A percentile compares a stretch with the other conserved stretches of the same genome.
phyloP scores from a whole-genome alignment of 1,284 basidiomycete genomes.

The Trametes polyzona region DNA sequence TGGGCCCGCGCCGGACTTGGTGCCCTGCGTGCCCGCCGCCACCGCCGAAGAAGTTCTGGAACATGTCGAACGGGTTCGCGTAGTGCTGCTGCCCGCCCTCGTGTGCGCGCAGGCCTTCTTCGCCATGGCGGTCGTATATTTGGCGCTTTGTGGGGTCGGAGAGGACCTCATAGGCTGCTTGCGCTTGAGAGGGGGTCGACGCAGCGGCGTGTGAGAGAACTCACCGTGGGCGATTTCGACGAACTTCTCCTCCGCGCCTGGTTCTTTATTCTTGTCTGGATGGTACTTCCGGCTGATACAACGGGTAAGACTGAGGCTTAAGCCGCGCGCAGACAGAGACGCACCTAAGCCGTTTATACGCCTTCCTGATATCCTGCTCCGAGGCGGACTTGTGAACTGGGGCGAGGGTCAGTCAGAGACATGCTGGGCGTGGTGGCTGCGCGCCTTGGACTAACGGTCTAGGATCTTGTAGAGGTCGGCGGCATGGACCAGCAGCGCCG shows the following conservation, averaged over 20 bases:
- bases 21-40: conserved; percentile 53
- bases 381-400: conserved; percentile 79
- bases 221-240: conserved; percentile 87
- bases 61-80: conserved; percentile 93
- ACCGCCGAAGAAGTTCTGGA: conserved; percentile 89
- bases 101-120: conserved; percentile 90
- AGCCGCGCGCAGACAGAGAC: conserved; percentile 34
- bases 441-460: conserved; percentile 62
- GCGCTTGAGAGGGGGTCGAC: background rate
- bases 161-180: conserved; percentile 88
- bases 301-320: background rate
- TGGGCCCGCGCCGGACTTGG: conserved; percentile 81
- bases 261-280: conserved; percentile 92
- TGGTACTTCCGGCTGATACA: conserved; percentile 50
- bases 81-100: conserved; percentile 73
- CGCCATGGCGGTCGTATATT: conserved; percentile 92
- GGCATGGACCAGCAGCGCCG: conserved; percentile 55
- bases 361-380: conserved; percentile 87
- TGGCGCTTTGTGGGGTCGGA: conserved; percentile 83
- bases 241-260: conserved; percentile 82
- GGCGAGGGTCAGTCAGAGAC: conserved; percentile 31
- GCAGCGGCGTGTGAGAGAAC: conserved; percentile 23
- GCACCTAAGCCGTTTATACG: conserved; percentile 91
- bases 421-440: conserved; percentile 30
- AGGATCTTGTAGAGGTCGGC: conserved; percentile 78